Evolutionary conservation across 2,329 filamentous ascomycete species (phyloP).

Genomic region (Ophidiomyces ophidiicola): DNA sequence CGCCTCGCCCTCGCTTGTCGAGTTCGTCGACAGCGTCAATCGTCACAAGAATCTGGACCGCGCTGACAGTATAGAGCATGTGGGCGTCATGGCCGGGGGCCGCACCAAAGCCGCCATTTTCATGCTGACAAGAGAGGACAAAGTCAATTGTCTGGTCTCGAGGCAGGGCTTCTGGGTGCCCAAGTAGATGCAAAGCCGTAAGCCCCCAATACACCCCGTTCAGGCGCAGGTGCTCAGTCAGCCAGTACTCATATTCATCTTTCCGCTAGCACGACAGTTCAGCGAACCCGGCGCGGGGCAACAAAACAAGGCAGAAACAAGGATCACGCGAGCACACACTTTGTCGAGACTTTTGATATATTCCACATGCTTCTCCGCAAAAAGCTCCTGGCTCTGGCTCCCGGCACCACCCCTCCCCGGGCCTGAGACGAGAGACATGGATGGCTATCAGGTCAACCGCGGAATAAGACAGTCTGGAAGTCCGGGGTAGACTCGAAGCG

Average conservation of each 20-base stretch:
- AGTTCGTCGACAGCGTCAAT: constrained; percentile 75
- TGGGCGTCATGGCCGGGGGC: constrained; percentile 91
- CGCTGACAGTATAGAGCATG: constrained; percentile 91
- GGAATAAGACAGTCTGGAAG: too few relatives aligned
- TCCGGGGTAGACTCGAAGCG: too few relatives aligned
- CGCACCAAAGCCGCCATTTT: constrained; percentile 82
- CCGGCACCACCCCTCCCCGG: constrained; percentile 41
- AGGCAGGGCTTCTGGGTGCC: constrained; percentile 67
- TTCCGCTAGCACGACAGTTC: constrained; percentile 46
- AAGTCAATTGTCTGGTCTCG: constrained; percentile 74
- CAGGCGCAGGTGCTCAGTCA: constrained; percentile 90
- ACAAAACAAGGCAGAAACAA: constrained; percentile 13
- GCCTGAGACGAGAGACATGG: constrained; percentile 50
- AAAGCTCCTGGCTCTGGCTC: constrained; percentile 38
- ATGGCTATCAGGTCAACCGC: not conserved
- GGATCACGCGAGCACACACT: constrained; percentile 36
- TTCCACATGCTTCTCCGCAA: constrained; percentile 60
- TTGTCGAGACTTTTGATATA: constrained; percentile 91
- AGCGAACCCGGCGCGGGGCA: constrained; percentile 16
- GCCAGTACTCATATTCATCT: constrained; percentile 94
- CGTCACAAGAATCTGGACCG: constrained; percentile 81
- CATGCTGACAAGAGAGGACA: constrained; percentile 86
- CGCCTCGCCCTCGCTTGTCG: constrained; percentile 53
- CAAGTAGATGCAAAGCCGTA: constrained; percentile 73
- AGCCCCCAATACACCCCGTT: constrained; percentile 97